Base-by-base conservation (phyloP, 2,329 filamentous ascomycete species). In the Colletotrichum lupini region DNA sequence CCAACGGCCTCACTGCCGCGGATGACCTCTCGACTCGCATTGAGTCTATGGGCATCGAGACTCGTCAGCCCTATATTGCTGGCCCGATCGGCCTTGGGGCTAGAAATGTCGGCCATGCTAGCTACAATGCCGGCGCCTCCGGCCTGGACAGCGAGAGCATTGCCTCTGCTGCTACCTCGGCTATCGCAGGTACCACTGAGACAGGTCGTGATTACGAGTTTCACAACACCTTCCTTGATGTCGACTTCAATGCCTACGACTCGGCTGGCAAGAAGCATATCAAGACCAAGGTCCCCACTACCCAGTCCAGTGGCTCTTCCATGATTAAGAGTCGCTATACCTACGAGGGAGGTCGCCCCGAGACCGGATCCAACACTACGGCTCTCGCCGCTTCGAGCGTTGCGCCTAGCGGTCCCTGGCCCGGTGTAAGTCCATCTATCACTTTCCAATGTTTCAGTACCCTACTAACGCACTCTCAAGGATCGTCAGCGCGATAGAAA, bases 221-320 rank as follows among this genome's bases (percentile, higher is more conserved):
- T 42, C 37, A 26, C 28, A n/a, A 12, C 14, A 4, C 49, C 37
- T 37, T 49, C 24, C 8, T 19, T 1, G 74, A 63, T 0, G 22
- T 46, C 2, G 59, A 72, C 14, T 71, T 61, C 52, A 74, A 74
- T 32, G 80, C 79, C 2, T 83, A 81, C 81, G 80, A 81, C 11
- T 22, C 76, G 1, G 67, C 52, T 5, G 82, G 82, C 0, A 72
- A 68, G 0, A 76, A 67, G 5, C 72, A 81, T 32, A 59, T 61
- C 3, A 67, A 28, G 1, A 30, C 72, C 52, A 82, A 82, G 67
- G 67, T 75, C 0, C 73, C 75, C 2, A 80, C 81, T 0, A 58
- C 74, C 5, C 67, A 61, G 46, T 72, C 61, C 11, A 26, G 26
- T 9, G 22, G 16, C 12, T 65, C 71, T 1, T 73, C 61, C 2